Conservation (phyloP, 1,284 basidiomycete genomes). For the Heliocybe sulcata region DNA sequence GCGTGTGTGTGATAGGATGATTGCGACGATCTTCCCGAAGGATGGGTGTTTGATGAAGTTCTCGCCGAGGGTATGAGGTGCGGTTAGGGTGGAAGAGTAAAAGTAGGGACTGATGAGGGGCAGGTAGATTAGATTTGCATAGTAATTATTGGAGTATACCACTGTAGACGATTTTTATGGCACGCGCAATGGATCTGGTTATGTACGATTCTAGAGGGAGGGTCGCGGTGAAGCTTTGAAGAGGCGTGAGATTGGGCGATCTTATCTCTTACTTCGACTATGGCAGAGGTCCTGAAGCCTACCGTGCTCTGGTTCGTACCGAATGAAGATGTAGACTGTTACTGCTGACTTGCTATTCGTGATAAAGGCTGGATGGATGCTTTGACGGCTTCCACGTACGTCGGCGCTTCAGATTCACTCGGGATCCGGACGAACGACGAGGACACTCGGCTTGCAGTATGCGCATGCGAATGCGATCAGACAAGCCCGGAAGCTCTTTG, state of each 20-base stretch:
- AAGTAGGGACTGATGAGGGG: background rate
- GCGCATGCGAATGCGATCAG: slow-evolving; percentile 7
- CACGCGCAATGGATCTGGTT: background rate
- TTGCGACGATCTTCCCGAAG: slow-evolving; percentile 92
- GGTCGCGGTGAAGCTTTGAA: no score
- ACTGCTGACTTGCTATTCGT: background rate
- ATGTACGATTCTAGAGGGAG: no score
- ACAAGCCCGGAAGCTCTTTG: slow-evolving; percentile 1
- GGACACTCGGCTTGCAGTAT: slow-evolving; percentile 4
- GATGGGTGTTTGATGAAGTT: slow-evolving; percentile 86
- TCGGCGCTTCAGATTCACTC: no score
- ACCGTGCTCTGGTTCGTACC: background rate
- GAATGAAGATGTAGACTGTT: background rate
- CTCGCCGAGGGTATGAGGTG: slow-evolving; percentile 22
- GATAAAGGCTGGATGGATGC: slow-evolving; percentile 5
- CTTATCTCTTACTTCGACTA: background rate
- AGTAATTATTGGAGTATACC: background rate
- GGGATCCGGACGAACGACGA: no score
- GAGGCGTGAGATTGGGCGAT: background rate
- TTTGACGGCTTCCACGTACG: slow-evolving; percentile 6
- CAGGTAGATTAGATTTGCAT: background rate
- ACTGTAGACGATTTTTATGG: background rate
- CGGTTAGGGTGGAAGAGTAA: background rate
- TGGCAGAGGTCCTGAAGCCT: background rate
- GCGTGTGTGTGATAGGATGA: slow-evolving; percentile 48